phyloP scores from a whole-genome alignment of 106 monocot species.

The Dendrobium huoshanense region DNA sequence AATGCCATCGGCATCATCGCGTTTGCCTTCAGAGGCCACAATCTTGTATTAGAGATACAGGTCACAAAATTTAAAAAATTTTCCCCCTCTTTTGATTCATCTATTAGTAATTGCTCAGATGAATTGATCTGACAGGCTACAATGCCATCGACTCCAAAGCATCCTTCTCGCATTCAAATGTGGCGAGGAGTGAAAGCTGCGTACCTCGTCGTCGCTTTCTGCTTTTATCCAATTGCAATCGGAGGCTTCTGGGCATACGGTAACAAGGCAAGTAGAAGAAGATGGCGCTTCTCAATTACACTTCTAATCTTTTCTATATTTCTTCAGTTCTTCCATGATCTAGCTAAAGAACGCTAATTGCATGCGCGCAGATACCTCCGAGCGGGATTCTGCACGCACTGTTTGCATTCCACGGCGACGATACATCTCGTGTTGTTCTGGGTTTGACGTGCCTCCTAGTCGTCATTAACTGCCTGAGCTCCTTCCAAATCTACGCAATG shows the following conservation, averaged over 20 bases:
- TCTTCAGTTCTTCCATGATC: too few relatives aligned
- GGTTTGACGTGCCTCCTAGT: slow-evolving; percentile 52
- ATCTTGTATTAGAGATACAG: slow-evolving; percentile 87
- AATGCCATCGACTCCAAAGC: slow-evolving; percentile 79
- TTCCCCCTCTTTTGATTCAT: too few relatives aligned
- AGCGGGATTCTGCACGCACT: slow-evolving; percentile 62
- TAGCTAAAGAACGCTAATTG: neutral
- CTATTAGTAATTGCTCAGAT: neutral
- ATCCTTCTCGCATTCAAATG: slow-evolving; percentile 73
- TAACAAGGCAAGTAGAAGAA: slow-evolving; percentile 33
- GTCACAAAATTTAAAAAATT: slow-evolving; percentile 8
- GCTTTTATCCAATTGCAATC: slow-evolving; percentile 71
- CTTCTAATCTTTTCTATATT: too few relatives aligned
- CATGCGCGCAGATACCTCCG: slow-evolving; percentile 47
- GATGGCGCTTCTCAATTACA: too few relatives aligned
- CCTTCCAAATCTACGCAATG: slow-evolving; percentile 88
- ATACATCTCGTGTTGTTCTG: slow-evolving; percentile 39
- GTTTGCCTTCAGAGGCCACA: slow-evolving; percentile 89
- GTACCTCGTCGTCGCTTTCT: slow-evolving; percentile 46
- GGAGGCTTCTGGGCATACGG: slow-evolving; percentile 95
- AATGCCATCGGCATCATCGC: slow-evolving; percentile 78
- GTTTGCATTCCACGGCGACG: slow-evolving; percentile 42
- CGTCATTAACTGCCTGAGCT: slow-evolving; percentile 64
- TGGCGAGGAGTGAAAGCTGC: slow-evolving; percentile 80
- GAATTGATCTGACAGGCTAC: slow-evolving; percentile 37